Evolutionary conservation across 2,329 filamentous ascomycete species (phyloP), one percentile per base, ranked within the genome.

Genomic region (Fusarium sp.): DNA sequence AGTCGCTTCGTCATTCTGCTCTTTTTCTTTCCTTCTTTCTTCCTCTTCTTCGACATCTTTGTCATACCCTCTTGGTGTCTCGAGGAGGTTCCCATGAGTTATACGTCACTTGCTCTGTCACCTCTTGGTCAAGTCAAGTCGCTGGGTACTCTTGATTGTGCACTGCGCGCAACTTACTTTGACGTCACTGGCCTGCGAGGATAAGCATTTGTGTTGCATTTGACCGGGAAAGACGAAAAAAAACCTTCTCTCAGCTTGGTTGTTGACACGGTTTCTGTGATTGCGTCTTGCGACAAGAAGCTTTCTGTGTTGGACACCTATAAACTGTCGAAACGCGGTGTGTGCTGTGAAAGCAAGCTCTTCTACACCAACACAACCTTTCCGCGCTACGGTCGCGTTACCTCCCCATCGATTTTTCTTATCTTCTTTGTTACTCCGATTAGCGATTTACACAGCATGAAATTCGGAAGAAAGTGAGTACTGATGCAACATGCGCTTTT

Each of bases 391-490:
- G 42, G 54, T 55, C 66, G 47, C 69, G 33, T 51, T 54, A 28
- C 38, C 42, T 45, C 13, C 33, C 45, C 20, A 51, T 57, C 65
- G 49, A 49, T 60, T 55, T 38, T 38, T 62, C 57, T 58, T 60
- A 49, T 66, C 58, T 63, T 52, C 63, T 57, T 63, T 64, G 45
- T 63, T 55, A 31, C 49, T 42, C 51, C 58, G 28, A 48, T 61
- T 36, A 36, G 42, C 36, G n/a, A 42, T 52, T 33, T 62, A 31
- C 33, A 45, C 66, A 70, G 57, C 62, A 91, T 91, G 89, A 91
- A 91, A 83, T 91, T 91, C 78, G 89, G 89, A 77, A 86, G 89
- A 83, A 90, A 87, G 89, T 90, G 83, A 81, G 86, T 81, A 63
- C 56, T 48, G 18, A 49, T 33, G 63, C 38, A 45, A 54, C n/a